These are phyloP conservation scores for Rhodamnia argentea DNA, from an alignment of 345 rosid species.

Conservation along the genomic window DNA sequence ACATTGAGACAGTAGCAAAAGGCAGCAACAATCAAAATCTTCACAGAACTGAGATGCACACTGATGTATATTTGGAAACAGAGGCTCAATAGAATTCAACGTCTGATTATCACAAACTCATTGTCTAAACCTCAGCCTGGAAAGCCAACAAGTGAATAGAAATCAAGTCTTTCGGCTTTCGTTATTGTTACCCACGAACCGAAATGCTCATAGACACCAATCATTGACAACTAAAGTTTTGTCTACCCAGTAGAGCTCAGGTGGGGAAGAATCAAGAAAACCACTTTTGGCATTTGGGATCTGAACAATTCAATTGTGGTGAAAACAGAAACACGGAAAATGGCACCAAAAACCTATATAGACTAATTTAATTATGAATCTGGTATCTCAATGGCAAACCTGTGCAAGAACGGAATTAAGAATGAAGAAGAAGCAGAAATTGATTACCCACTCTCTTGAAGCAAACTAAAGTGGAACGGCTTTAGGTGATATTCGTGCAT, in stretches of 20 bases:
- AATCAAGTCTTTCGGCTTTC: neutral
- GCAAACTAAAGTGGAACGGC: neutral
- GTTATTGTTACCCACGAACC: neutral
- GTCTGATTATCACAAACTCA: neutral
- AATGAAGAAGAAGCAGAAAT: neutral
- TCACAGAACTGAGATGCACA: neutral
- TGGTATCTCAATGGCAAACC: neutral
- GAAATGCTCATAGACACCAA: neutral
- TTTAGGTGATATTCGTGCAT: constrained; percentile 11
- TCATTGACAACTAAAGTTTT: neutral
- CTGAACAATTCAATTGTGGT: neutral
- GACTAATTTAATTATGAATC: neutral
- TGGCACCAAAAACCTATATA: neutral
- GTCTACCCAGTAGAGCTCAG: neutral
- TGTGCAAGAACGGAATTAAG: neutral
- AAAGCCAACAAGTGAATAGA: neutral
- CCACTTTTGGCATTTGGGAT: neutral
- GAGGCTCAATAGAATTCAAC: neutral
- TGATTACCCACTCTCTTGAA: neutral
- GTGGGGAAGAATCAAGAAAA: neutral
- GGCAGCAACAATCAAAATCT: neutral
- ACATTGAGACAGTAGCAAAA: neutral
- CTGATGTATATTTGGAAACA: neutral
- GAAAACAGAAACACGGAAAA: neutral
- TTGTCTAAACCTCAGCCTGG: neutral